Evolutionary conservation across 2,329 filamentous ascomycete genomes (phyloP).

Genomic region (Pyricularia pennisetigena): DNA sequence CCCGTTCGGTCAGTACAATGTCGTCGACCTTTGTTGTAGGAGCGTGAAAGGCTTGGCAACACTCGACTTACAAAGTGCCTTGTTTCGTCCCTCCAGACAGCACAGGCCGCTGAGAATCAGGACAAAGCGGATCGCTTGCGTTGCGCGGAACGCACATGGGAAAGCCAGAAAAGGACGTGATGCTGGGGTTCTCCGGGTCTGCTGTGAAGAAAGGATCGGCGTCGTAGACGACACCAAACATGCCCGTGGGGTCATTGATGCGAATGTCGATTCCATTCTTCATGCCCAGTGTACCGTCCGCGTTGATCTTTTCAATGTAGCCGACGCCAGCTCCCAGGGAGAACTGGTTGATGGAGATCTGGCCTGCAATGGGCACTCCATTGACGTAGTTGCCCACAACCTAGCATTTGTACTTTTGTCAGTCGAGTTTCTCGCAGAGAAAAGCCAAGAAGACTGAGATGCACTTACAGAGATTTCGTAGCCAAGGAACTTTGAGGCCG

Average conservation of each 20-base stretch:
- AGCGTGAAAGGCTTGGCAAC: too few relatives aligned
- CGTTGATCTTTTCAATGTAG: neutral
- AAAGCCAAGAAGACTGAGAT: neutral
- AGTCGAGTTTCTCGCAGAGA: neutral
- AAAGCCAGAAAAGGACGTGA: constrained; percentile 35
- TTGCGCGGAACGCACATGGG: constrained; percentile 38
- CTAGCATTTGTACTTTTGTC: neutral
- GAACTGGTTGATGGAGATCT: constrained; percentile 1
- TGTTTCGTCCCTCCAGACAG: neutral
- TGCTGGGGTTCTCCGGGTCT: constrained; percentile 34
- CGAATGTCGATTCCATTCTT: neutral
- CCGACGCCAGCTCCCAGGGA: neutral
- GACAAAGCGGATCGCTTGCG: constrained; percentile 4
- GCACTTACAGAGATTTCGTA: neutral
- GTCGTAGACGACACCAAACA: constrained; percentile 25
- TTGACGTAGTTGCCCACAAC: neutral
- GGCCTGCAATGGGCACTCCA: neutral
- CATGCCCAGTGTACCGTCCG: neutral
- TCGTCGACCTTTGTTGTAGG: neutral
- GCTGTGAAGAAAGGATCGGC: constrained; percentile 30
- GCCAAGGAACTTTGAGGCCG: neutral
- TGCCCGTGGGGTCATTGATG: constrained; percentile 28
- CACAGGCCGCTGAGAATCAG: neutral
- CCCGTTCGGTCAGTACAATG: neutral
- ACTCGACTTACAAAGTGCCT: neutral